phyloP scores from a whole-genome alignment of 106 monocot genomes.

The Vanilla planifolia region DNA sequence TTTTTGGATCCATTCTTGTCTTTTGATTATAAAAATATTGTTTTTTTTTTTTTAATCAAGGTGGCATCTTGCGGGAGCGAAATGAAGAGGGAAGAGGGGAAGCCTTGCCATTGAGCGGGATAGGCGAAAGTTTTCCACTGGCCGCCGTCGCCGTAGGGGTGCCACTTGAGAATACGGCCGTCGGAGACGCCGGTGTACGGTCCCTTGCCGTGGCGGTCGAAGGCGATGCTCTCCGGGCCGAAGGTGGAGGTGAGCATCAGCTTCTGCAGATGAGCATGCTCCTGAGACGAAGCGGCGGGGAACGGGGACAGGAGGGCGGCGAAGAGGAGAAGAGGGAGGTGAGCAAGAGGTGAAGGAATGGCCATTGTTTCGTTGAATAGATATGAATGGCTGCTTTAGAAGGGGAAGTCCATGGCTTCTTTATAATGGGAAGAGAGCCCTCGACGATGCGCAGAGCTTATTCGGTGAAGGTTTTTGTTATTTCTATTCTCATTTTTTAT shows the following conservation, averaged over 20 bases:
- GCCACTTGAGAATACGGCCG: slow-evolving; percentile 48
- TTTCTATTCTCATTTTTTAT: too few species aligned
- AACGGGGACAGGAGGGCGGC: background rate
- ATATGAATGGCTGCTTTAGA: too few species aligned
- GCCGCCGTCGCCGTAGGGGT: slow-evolving; percentile 5
- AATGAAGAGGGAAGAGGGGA: too few species aligned
- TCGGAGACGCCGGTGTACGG: slow-evolving; percentile 58
- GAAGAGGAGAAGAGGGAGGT: background rate
- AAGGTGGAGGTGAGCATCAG: background rate
- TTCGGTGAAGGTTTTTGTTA: too few species aligned
- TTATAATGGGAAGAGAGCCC: too few species aligned
- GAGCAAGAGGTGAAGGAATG: background rate
- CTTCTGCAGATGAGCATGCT: background rate
- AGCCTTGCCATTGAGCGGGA: background rate
- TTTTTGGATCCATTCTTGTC: too few species aligned
- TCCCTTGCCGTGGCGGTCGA: slow-evolving; percentile 35
- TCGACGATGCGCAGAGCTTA: too few species aligned
- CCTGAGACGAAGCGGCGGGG: background rate
- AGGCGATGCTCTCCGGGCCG: slow-evolving; percentile 58
- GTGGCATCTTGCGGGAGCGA: too few species aligned
- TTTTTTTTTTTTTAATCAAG: too few species aligned
- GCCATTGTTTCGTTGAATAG: too few species aligned
- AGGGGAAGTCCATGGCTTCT: too few species aligned
- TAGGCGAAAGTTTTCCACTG: slow-evolving; percentile 6
- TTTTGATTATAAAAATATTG: too few species aligned